Evolutionary conservation across 208 protist species (phyloP).

Genomic region (Wallacemonas sp.): DNA sequence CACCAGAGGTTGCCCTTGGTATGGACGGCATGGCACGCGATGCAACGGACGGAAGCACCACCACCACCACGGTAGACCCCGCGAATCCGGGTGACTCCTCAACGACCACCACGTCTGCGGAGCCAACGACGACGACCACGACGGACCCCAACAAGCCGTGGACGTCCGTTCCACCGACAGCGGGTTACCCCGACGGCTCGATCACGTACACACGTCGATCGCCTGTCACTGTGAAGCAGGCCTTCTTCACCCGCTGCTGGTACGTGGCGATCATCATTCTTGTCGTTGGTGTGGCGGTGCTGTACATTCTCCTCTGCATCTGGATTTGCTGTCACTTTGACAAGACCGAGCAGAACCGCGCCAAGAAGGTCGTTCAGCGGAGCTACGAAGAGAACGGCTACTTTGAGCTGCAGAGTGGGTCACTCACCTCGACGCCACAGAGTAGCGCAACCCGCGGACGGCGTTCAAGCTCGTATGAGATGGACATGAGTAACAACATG

Average conservation of each 20-base stretch:
- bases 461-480: background rate
- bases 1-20: too few species aligned
- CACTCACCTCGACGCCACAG: too few species aligned
- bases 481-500: conserved; percentile 11
- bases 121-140: background rate
- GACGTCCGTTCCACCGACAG: background rate
- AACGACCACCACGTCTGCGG: background rate
- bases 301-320: conserved; percentile 29
- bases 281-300: conserved; percentile 16
- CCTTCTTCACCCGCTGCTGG: conserved; percentile 34
- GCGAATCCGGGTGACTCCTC: too few species aligned
- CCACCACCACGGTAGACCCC: conserved; percentile 10
- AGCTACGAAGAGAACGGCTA: conserved; percentile 29
- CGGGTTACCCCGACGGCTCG: conserved; percentile 13
- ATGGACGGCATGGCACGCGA: too few species aligned
- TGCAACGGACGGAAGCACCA: too few species aligned
- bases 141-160: conserved; percentile 7
- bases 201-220: conserved; percentile 15
- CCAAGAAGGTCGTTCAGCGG: conserved; percentile 31
- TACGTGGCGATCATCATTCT: conserved; percentile 43
- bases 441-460: background rate
- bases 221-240: background rate
- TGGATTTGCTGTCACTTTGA: conserved; percentile 37
- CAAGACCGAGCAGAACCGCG: conserved; percentile 27
- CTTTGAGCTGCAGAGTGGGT: conserved; percentile 24